These are phyloP conservation scores for Diaporthe ampelina DNA, from an alignment of 2,329 filamentous ascomycete species.

Conservation along the genomic window DNA sequence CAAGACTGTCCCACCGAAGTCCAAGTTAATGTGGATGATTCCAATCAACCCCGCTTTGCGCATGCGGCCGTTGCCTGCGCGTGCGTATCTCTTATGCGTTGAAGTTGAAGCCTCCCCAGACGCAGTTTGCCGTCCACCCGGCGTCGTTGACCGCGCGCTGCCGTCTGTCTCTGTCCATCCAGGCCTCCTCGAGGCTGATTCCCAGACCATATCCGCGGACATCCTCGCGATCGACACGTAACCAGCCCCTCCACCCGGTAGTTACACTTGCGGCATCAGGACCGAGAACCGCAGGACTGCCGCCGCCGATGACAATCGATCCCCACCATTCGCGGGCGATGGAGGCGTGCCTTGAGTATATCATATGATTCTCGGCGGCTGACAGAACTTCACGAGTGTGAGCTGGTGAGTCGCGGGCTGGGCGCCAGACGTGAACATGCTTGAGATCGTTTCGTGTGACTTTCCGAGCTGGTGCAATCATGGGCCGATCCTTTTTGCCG, in stretches of 20 bases:
- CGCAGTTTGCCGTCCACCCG: conserved; percentile 62
- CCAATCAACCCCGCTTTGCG: background rate
- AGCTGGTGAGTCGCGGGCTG: conserved; percentile 49
- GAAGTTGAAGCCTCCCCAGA: conserved; percentile 65
- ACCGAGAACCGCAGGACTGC: conserved; percentile 47
- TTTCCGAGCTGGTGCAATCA: background rate
- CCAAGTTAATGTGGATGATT: conserved; percentile 4
- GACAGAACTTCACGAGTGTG: conserved; percentile 52
- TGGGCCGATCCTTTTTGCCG: background rate
- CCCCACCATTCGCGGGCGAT: conserved; percentile 68
- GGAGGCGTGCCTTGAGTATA: conserved; percentile 63
- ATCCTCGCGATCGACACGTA: conserved; percentile 62
- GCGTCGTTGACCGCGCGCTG: conserved; percentile 57
- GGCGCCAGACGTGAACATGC: conserved; percentile 66
- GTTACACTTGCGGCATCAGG: conserved; percentile 42
- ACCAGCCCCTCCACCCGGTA: conserved; percentile 64
- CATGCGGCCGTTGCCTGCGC: background rate
- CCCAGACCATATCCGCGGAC: conserved; percentile 56
- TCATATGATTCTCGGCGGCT: conserved; percentile 61
- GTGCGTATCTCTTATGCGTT: conserved; percentile 39
- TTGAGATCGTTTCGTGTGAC: conserved; percentile 54
- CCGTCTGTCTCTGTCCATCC: conserved; percentile 56
- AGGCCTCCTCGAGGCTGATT: conserved; percentile 60
- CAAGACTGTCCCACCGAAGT: conserved; percentile 15
- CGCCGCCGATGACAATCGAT: conserved; percentile 65